Conservation (phyloP, 768 basidiomycete genomes). For the Leccinum subgranulosum region DNA sequence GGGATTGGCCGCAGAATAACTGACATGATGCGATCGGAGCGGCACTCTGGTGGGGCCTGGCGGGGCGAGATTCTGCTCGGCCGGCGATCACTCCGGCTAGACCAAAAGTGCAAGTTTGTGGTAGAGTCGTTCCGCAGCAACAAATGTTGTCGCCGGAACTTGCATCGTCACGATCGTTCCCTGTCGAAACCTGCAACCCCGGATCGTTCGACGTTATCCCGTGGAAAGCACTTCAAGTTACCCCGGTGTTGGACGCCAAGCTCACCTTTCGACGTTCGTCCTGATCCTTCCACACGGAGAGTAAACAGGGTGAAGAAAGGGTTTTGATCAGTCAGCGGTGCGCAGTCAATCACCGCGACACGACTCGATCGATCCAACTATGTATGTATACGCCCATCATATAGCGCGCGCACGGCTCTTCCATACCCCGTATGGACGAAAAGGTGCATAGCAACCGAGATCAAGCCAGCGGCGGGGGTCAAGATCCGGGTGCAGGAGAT, state of each 20-base stretch:
- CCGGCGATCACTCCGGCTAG: neutral
- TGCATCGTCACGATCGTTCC: neutral
- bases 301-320: neutral
- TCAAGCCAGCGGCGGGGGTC: neutral
- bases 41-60: neutral
- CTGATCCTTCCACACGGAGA: neutral
- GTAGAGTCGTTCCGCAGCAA: neutral
- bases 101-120: neutral
- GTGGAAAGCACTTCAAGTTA: neutral
- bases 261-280: neutral
- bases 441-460: neutral
- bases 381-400: neutral
- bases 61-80: neutral
- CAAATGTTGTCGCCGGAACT: neutral
- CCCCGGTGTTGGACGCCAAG: neutral
- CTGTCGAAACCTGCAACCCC: neutral
- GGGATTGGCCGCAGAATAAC: neutral
- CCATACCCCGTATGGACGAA: neutral
- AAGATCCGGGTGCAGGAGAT: neutral
- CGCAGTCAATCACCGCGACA: neutral
- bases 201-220: no score
- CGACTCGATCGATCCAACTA: neutral
- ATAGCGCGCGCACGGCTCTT: neutral
- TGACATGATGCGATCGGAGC: neutral
- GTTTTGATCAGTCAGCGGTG: neutral